Percentiles rank a stretch among this genome's conserved stretches.
phyloP scores from a whole-genome alignment of 805 yeast genomes.

The Yamadazyma phyllophila region DNA sequence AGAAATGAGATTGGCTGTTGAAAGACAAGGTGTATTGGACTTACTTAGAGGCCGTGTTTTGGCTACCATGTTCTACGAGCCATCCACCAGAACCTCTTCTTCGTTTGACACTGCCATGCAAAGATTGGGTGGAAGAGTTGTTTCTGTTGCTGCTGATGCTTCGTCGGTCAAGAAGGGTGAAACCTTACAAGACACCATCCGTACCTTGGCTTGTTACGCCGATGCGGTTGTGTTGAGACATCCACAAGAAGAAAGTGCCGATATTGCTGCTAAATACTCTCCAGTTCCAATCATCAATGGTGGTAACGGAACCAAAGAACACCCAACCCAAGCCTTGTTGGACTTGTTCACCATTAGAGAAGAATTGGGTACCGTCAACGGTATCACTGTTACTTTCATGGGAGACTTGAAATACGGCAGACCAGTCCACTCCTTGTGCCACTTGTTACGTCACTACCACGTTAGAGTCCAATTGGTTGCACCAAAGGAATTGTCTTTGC shows the following conservation, averaged over 20 bases:
- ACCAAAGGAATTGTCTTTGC: constrained; percentile 85
- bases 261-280: constrained; percentile 91
- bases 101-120: constrained; percentile 99
- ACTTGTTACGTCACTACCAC: constrained; percentile 85
- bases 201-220: constrained; percentile 91
- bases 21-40: constrained; percentile 92
- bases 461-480: constrained; percentile 90
- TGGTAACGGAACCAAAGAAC: constrained; percentile 97
- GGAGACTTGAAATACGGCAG: constrained; percentile 98
- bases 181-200: constrained; percentile 92
- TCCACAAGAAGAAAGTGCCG: constrained; percentile 89
- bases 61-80: constrained; percentile 96
- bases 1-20: constrained; percentile 95
- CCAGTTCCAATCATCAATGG: constrained; percentile 97
- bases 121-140: constrained; percentile 97
- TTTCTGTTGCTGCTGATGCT: constrained; percentile 76
- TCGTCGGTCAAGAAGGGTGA: constrained; percentile 99
- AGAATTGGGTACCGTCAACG: constrained; percentile 97
- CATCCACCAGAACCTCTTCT: constrained; percentile 94
- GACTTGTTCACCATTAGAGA: constrained; percentile 98
- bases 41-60: constrained; percentile 85
- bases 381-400: constrained; percentile 97
- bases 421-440: constrained; percentile 95
- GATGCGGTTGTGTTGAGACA: constrained; percentile 98
- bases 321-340: constrained; percentile 97